A percentile compares a stretch with the other conserved stretches of the same genome.
These are phyloP conservation scores for Penicillium sp. DNA, from an alignment of 2,329 filamentous ascomycete genomes.

Conservation along the genomic window DNA sequence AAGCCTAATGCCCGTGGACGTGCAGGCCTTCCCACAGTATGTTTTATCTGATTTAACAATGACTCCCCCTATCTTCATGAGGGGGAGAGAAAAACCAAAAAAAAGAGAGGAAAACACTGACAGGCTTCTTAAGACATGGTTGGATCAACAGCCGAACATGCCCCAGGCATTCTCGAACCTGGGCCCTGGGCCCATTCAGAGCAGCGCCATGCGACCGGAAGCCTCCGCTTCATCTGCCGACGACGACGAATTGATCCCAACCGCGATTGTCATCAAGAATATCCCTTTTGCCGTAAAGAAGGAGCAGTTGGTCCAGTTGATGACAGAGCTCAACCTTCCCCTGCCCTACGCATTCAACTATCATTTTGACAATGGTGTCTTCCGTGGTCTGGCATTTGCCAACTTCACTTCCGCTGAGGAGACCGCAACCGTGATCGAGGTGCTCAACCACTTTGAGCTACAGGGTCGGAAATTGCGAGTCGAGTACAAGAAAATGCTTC, in stretches of 20 bases:
- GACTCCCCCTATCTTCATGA: neutral
- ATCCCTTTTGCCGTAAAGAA: constrained; percentile 98
- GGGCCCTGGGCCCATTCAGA: constrained; percentile 43
- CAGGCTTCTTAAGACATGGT: constrained; percentile 55
- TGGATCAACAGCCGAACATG: constrained; percentile 55
- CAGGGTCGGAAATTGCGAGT: constrained; percentile 92
- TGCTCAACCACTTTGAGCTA: constrained; percentile 93
- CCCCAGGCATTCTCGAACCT: constrained; percentile 48
- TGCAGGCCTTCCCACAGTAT: constrained; percentile 69
- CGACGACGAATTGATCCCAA: constrained; percentile 88
- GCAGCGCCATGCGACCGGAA: constrained; percentile 43
- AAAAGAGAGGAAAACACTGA: neutral
- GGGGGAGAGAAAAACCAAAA: neutral
- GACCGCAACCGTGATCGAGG: constrained; percentile 85
- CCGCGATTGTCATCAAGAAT: constrained; percentile 98
- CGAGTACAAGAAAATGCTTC: constrained; percentile 99
- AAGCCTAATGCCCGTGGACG: constrained; percentile 57
- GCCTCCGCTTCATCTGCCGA: constrained; percentile 40
- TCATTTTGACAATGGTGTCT: constrained; percentile 97
- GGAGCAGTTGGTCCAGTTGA: constrained; percentile 86
- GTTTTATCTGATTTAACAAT: constrained; percentile 35
- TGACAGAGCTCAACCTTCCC: constrained; percentile 90
- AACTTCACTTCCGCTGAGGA: constrained; percentile 97
- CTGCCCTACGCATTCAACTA: constrained; percentile 99
- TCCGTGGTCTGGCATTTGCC: constrained; percentile 91